Evolutionary conservation across 192 early-diverging fungal species (phyloP), one percentile per base, ranked within the genome.

Genomic region (Rhizophagus sp.): DNA sequence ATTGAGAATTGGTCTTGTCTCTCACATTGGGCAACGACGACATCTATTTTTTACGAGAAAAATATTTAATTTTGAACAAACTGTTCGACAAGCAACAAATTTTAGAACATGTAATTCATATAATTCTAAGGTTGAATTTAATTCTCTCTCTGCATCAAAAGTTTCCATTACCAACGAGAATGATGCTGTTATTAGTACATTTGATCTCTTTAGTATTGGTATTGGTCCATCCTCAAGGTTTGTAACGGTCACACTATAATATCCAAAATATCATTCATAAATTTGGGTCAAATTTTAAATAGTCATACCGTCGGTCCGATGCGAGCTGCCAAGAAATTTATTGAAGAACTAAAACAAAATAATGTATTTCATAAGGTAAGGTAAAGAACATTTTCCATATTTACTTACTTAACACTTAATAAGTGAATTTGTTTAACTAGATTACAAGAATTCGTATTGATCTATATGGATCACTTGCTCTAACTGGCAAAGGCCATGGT

Each of bases 401-500:
- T 36, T 70, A 65, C 10, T 68, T 50, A 24, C 10, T 68, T 50
- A 24, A 24, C 4, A 68, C 71, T 72, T 17, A 47, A 4, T 9
- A 12, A 27, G 17, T 50, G 39, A 39, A 41, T 4, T 25, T 74
- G 7, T 15, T 34, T 52, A 39, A 73, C 78, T 63, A 83, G 80
- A 90, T 93, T 11, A 74, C 81, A 36, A 87, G 85, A 70, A 87
- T 96, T 82, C 87, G 93, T 57, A 88, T 95, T 47, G 96, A 98
- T 83, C 84, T 98, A 81, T 98, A 96, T 84, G 97, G 97, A 19
- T 96, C 94, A 41, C 86, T 98, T 22, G 97, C 97, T 30, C 83
- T 98, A 76, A 98, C 96, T 7, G 97, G 97, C 19, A 93, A 93
- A 76, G 97, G 97, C 24, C 96, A 98, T 82, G 96, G 96, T n/a